These are phyloP conservation scores for Gossypium davidsonii DNA, from an alignment of 441 rosid genomes.

Conservation along the genomic window DNA sequence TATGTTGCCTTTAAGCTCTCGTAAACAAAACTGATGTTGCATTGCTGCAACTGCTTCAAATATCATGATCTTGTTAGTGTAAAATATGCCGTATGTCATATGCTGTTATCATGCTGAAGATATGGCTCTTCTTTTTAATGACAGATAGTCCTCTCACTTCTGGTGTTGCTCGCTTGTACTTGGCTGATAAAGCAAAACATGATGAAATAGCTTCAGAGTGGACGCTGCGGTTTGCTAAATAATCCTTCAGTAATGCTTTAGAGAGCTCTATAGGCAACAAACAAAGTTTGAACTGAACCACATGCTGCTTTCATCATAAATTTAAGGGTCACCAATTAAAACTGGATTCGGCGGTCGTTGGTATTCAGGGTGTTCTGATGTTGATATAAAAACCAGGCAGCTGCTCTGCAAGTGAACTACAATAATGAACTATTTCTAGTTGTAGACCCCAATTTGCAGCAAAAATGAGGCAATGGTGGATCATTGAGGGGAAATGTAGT, in stretches of 20 bases:
- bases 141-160: slow-evolving; percentile 63
- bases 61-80: neutral
- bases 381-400: neutral
- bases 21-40: neutral
- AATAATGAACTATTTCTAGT: neutral
- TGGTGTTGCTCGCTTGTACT: slow-evolving; percentile 59
- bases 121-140: slow-evolving; percentile 27
- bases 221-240: slow-evolving; percentile 66
- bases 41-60: neutral
- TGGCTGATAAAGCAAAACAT: slow-evolving; percentile 66
- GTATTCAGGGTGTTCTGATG: neutral
- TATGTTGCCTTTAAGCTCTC: neutral
- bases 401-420: neutral
- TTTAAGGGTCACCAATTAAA: neutral
- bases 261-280: neutral
- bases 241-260: slow-evolving; percentile 16
- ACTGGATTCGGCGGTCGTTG: neutral
- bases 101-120: slow-evolving; percentile 1
- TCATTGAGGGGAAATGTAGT: neutral
- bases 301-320: neutral
- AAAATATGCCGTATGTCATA: neutral
- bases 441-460: neutral
- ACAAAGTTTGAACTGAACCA: neutral
- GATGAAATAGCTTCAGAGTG: slow-evolving; percentile 74
- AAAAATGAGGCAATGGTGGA: neutral